These are phyloP conservation scores for Apiospora koreana DNA, from an alignment of 2,329 filamentous ascomycete species.

Conservation along the genomic window DNA sequence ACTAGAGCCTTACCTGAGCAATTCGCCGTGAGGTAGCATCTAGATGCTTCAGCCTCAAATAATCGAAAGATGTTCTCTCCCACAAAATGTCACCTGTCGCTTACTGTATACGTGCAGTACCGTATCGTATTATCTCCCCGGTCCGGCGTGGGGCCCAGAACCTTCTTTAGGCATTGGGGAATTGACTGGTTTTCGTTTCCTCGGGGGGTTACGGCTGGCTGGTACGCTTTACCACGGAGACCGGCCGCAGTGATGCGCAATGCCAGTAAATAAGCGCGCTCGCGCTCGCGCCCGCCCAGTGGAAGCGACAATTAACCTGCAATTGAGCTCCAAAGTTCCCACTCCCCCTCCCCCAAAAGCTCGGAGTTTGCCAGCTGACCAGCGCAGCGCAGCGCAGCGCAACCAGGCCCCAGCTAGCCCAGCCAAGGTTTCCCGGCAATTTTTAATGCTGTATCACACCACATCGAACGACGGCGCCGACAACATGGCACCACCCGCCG, in stretches of 20 bases:
- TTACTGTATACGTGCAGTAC: background rate
- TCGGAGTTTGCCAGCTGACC: background rate
- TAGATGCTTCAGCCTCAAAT: conserved; percentile 6
- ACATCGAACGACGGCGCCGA: background rate
- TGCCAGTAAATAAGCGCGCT: background rate
- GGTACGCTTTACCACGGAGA: too few relatives aligned
- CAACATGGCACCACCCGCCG: background rate
- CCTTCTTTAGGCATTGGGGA: too few relatives aligned
- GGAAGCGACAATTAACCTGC: too few relatives aligned
- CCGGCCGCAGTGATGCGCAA: too few relatives aligned
- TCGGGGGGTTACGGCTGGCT: too few relatives aligned
- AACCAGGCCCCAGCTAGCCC: background rate
- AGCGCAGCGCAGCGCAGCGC: too few relatives aligned
- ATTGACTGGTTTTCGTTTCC: too few relatives aligned
- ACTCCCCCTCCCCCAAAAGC: too few relatives aligned
- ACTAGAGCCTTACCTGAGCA: background rate
- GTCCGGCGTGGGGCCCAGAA: too few relatives aligned
- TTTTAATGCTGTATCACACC: background rate
- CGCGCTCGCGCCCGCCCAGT: too few relatives aligned
- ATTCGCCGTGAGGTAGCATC: background rate
- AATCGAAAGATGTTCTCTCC: background rate
- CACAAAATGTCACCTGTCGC: background rate
- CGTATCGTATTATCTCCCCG: too few relatives aligned
- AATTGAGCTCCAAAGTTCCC: too few relatives aligned
- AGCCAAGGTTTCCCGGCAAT: background rate